Conservation (phyloP, 176 grass and related monocot genomes). For the Dendrocalamus sinicus region DNA sequence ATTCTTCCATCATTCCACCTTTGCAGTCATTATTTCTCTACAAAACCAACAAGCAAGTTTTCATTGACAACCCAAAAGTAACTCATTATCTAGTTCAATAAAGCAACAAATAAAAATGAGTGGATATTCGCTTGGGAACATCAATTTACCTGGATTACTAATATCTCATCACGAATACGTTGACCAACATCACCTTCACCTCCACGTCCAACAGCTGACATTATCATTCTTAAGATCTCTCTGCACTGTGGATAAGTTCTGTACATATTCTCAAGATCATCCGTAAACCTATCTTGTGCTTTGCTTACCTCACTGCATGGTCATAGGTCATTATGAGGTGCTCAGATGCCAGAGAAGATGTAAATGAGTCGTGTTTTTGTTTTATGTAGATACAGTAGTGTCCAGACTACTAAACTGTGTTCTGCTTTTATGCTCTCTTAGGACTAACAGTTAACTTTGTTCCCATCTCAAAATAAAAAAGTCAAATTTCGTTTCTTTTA, state of each 20-base stretch:
- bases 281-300: constrained; percentile 90
- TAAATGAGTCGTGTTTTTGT: not conserved
- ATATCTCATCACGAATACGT: constrained; percentile 99
- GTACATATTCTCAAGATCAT: constrained; percentile 84
- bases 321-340: constrained; percentile 31
- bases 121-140: constrained; percentile 32
- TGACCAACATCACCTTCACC: constrained; percentile 99
- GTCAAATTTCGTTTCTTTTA: not conserved
- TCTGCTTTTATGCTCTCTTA: constrained; percentile 6
- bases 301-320: constrained; percentile 93
- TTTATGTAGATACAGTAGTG: constrained; percentile 9
- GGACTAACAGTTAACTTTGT: constrained; percentile 15
- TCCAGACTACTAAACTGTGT: not conserved
- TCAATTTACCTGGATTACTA: constrained; percentile 89
- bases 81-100: constrained; percentile 16
- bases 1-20: constrained; percentile 99
- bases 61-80: constrained; percentile 24
- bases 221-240: constrained; percentile 88
- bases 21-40: constrained; percentile 97
- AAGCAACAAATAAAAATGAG: constrained; percentile 37
- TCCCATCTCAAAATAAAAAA: not conserved
- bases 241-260: constrained; percentile 76
- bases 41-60: constrained; percentile 36
- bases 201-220: constrained; percentile 91
- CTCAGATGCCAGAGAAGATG: constrained; percentile 22